Evolutionary conservation across 1,284 basidiomycete species (phyloP), one percentile per base, ranked within the genome.

Genomic region (Singerocomus inundabilis): DNA sequence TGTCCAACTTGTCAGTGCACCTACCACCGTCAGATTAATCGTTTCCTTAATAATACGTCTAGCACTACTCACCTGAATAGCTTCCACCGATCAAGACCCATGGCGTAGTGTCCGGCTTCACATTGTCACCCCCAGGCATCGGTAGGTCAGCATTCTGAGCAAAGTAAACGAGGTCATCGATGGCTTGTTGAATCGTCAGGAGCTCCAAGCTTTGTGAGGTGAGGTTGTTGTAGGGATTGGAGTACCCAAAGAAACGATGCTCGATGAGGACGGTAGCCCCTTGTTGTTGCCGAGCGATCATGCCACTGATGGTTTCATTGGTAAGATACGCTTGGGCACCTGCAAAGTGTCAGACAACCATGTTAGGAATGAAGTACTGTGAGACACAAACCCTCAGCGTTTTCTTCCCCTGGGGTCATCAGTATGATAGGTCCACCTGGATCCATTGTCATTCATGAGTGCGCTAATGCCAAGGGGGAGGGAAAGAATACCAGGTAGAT

Each of bases 101-200:
- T n/a, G n/a, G n/a, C n/a, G n/a, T n/a, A n/a, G n/a, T n/a, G n/a
- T n/a, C n/a, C n/a, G n/a, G n/a, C n/a, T n/a, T n/a, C n/a, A n/a
- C n/a, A n/a, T n/a, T n/a, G n/a, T n/a, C n/a, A n/a, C n/a, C n/a
- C n/a, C n/a, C n/a, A n/a, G n/a, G n/a, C n/a, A n/a, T n/a, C n/a
- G n/a, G n/a, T n/a, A n/a, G n/a, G n/a, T n/a, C n/a, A n/a, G n/a
- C n/a, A n/a, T n/a, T n/a, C n/a, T n/a, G n/a, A n/a, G n/a, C n/a
- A n/a, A 89, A 90, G 67, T 84, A 86, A 34, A 74, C 82, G 26
- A 88, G 66, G 60, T 89, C 86, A 46, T 87, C 80, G 46, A 85
- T 79, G 16, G 83, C 82, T 69, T 88, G 87, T 59, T 87, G 79
- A 41, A 88, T 76, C 3, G 82, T 88, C 60, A 83, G 81, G 12